Evolutionary conservation across 73 alveolate species (phyloP).

Genomic region (Durusdinium trenchii): DNA sequence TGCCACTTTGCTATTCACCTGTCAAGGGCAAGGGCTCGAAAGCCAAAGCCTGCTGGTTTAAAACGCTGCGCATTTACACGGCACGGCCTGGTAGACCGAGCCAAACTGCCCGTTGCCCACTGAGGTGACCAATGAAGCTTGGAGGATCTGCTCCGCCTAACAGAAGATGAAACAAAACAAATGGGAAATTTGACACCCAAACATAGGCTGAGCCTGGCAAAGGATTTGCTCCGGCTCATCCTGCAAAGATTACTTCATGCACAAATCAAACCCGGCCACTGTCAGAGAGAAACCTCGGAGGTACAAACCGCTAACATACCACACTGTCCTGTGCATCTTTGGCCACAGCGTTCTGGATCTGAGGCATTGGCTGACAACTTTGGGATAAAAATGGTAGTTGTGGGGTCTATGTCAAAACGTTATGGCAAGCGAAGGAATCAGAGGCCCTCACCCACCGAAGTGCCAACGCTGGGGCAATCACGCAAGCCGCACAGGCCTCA

Average conservation of each 20-base stretch:
- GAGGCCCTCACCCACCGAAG: conserved; percentile 9
- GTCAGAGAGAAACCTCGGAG: conserved; percentile 2
- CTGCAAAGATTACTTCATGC: not conserved
- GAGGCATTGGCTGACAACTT: conserved; percentile 1
- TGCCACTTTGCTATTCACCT: not conserved
- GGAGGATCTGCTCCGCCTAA: not conserved
- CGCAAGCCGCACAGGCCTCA: conserved; percentile 9
- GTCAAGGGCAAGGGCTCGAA: conserved; percentile 5
- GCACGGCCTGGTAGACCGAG: conserved; percentile 9
- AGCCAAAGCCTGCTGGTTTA: conserved; percentile 1
- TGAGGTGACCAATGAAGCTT: not conserved
- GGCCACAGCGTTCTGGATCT: conserved; percentile 5
- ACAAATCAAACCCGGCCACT: conserved; percentile 1
- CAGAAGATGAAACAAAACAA: not conserved
- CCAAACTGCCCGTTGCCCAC: conserved; percentile 7
- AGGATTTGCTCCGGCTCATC: not conserved
- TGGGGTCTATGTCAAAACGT: not conserved
- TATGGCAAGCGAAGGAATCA: not conserved
- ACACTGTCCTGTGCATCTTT: not conserved
- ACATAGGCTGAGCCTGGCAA: conserved; percentile 2
- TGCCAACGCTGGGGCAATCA: conserved; percentile 5
- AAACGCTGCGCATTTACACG: conserved; percentile 1
- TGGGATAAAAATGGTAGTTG: not conserved
- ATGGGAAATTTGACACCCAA: not conserved
- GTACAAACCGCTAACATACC: not conserved